phyloP scores from a whole-genome alignment of 371 early-diverging fungal genomes.

The Mortierella sp. region DNA sequence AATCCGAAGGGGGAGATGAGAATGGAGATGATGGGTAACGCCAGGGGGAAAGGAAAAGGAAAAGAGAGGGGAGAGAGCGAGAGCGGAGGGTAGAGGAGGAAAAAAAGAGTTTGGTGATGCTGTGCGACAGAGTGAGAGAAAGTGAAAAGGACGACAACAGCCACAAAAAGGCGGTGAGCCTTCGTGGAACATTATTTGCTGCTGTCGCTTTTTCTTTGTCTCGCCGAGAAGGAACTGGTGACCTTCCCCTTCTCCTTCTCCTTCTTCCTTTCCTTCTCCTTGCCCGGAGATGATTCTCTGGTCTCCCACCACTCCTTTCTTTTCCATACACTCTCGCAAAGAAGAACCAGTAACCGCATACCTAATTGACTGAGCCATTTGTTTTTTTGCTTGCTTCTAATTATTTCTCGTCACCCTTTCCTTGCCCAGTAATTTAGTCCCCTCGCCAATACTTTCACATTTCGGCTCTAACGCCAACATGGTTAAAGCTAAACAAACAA shows the following conservation, averaged over 20 bases:
- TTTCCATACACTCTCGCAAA: not conserved
- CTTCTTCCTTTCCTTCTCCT: not conserved
- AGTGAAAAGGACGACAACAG: not conserved
- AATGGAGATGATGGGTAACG: not conserved
- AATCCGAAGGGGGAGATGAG: not conserved
- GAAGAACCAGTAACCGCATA: not conserved
- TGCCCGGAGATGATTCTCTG: not conserved
- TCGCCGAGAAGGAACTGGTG: not conserved
- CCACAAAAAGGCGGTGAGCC: constrained; percentile 5
- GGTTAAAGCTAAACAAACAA: constrained; percentile 2
- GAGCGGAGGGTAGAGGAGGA: not conserved
- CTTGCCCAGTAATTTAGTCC: not conserved
- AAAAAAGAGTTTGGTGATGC: not conserved
- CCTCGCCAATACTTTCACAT: not conserved
- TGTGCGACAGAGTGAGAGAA: not conserved
- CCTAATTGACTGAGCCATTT: not conserved
- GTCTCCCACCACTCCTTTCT: not conserved
- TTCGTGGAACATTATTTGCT: constrained; percentile 1
- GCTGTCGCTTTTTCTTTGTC: not conserved
- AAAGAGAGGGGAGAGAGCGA: not conserved
- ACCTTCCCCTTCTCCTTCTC: not conserved
- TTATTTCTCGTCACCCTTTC: not conserved
- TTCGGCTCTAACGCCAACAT: not conserved
- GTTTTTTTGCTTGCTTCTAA: not conserved
- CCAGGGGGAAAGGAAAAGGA: not conserved